Base-by-base conservation (phyloP, 2,329 filamentous ascomycete species). In the Blastomyces gilchristii region DNA sequence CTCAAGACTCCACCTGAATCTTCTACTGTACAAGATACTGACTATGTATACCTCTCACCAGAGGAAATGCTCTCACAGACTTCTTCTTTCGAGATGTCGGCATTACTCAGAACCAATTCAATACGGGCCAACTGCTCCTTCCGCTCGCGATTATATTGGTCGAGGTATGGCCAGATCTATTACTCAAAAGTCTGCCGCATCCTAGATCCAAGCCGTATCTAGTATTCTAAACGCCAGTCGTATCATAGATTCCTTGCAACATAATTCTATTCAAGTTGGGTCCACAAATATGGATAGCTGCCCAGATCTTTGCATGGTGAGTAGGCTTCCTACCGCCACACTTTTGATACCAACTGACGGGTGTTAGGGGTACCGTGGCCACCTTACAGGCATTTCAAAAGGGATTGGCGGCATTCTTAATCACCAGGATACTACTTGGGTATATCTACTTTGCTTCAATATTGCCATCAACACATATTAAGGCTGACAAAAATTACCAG, bases 351-450 rank as follows among this genome's bases (percentile, higher is more conserved):
- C n/a, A n/a, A 41, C 22, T 61, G 28, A 49, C 16, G 11, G 34
- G n/a, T 37, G 43, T 43, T 49, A 62, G 62, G 63, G 79, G 80
- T 31, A 73, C 74, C 39, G 79, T 82, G 62, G 77, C 74, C 50
- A 80, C 77, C 1, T 80, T 82, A 66, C 80, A 82, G 66, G 76
- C 78, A 7, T 82, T 80, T 67, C 75, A 80, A 65, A 74, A 72
- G 50, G 75, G 71, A 63, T 77, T 79, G 41, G 74, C 70, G 3
- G 72, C 74, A 1, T 82, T 77, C 66, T 71, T 82, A 52, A 72
- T 71, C 1, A 79, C 78, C 0, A 75, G 80, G 1, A 76, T 82
- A 63, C 71, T 82, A 0, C 77, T 82, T 1, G 80, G 80, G 62
- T 63, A 49, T 25, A 25, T 43, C 47, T 34, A 22, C 34, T 8